Base-by-base conservation (phyloP, 176 grass and related monocot genomes). In the Thalia dealbata region DNA sequence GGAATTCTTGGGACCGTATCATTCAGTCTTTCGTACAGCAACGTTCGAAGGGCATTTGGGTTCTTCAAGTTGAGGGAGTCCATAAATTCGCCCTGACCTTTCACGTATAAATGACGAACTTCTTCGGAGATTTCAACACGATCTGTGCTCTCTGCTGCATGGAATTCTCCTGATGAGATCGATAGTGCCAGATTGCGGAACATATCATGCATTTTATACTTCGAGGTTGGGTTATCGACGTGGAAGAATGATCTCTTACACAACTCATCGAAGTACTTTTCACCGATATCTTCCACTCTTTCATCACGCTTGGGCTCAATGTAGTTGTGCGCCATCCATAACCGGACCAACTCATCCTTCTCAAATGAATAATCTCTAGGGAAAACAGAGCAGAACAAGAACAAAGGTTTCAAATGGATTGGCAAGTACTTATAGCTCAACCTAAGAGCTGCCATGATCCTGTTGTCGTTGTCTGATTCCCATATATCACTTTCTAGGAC, bases 401-500 rank as follows among this genome's bases (percentile, higher is more conserved):
- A n/a, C n/a, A n/a, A n/a, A n/a, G n/a, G n/a, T n/a, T n/a, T n/a
- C n/a, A n/a, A n/a, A n/a, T n/a, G n/a, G n/a, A 38, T 38, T 8
- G 80, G 80, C 48, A 87, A 66, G 64, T 83, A 72, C n/a, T 82
- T 51, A 45, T 87, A 87, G 72, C 80, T 87, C 55, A 87, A 14
- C 13, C 23, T 64, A 11, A 87, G 85, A 52, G 80, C 80, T 0
- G 81, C 71, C 6, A 87, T 23, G 24, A 87, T 80, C 7, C 78
- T 80, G 10, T 64, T 75, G 48, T 87, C 62, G 0, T 5, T 22
- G 8, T 69, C 16, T 38, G 79, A 52, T 44, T 82, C 71, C 81
- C 81, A 80, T 19, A 83, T 0, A 61, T 87, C 35, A 7, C 73
- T 87, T 2, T 78, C 66, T 68, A 69, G 26, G 46, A 87, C 26